Percentiles rank a stretch among this genome's conserved stretches.
Conservation (phyloP, 1,284 basidiomycete species). For the Cryptococcus sp. region DNA sequence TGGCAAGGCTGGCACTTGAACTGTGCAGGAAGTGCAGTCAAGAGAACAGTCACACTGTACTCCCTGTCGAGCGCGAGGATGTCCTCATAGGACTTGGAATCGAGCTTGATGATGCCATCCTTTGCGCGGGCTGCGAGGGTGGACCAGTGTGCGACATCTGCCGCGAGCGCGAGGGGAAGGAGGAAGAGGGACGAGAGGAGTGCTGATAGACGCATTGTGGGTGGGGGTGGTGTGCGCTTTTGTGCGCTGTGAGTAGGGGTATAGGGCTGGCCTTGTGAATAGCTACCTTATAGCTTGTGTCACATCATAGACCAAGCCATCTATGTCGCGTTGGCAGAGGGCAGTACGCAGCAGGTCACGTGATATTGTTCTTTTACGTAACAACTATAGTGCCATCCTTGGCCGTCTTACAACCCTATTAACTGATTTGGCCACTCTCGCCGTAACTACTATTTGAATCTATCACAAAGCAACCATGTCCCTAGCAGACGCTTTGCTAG, state of each 20-base stretch:
- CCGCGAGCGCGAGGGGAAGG: conserved; percentile 20
- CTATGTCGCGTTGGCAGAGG: no score
- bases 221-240: not conserved
- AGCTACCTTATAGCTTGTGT: not conserved
- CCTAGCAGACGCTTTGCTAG: conserved; percentile 50
- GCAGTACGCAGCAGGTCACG: no score
- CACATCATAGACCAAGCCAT: no score
- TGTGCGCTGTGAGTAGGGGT: not conserved
- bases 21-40: conserved; percentile 76
- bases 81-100: conserved; percentile 69
- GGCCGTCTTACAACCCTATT: no score
- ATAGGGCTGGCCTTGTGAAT: not conserved
- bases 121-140: conserved; percentile 62
- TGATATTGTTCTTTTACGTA: no score
- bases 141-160: conserved; percentile 35
- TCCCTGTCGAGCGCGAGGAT: conserved; percentile 62
- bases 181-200: conserved; percentile 18
- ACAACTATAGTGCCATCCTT: no score
- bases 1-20: conserved; percentile 60
- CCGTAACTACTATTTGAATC: no score
- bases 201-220: conserved; percentile 24
- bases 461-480: conserved; percentile 36
- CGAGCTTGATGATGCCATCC: conserved; percentile 75
- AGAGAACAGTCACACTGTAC: conserved; percentile 76
- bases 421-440: no score